Conservation (phyloP, 2,329 filamentous ascomycete species). For the Paecilomyces niveus region DNA sequence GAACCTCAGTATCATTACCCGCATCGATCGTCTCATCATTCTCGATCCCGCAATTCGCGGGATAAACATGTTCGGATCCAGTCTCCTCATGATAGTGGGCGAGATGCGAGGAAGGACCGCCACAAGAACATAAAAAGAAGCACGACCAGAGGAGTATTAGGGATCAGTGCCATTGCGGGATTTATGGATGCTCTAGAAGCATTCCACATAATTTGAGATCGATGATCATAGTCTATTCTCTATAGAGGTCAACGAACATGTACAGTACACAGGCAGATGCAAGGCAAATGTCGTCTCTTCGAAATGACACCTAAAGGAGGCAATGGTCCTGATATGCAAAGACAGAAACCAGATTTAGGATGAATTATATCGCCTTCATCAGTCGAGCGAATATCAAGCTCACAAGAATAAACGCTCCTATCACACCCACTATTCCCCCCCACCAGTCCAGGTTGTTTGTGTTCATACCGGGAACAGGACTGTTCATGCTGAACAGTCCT, state of each 20-base stretch:
- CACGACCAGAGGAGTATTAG: slow-evolving; percentile 28
- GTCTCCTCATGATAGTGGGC: slow-evolving; percentile 8
- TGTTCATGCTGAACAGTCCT: slow-evolving; percentile 41
- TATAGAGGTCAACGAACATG: not conserved
- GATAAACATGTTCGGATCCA: slow-evolving; percentile 8
- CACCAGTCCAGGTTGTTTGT: slow-evolving; percentile 28
- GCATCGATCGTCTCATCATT: not conserved
- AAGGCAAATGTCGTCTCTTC: too few species aligned
- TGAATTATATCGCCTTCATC: slow-evolving; percentile 1
- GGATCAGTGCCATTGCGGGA: slow-evolving; percentile 30
- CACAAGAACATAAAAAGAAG: slow-evolving; percentile 24
- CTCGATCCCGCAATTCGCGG: slow-evolving; percentile 3
- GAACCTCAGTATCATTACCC: not conserved
- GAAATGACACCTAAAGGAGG: too few species aligned
- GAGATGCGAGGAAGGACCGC: slow-evolving; percentile 5
- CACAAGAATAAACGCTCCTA: slow-evolving; percentile 23
- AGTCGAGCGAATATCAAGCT: slow-evolving; percentile 25
- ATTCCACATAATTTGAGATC: slow-evolving; percentile 8
- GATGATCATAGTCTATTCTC: slow-evolving; percentile 1
- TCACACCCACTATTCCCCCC: slow-evolving; percentile 33
- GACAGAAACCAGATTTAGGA: not conserved
- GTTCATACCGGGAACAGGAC: slow-evolving; percentile 29
- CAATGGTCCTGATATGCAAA: not conserved
- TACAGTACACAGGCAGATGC: not conserved
- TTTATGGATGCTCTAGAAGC: slow-evolving; percentile 35